Conservation (phyloP, 768 basidiomycete genomes). For the Lentinus tigrinus region DNA sequence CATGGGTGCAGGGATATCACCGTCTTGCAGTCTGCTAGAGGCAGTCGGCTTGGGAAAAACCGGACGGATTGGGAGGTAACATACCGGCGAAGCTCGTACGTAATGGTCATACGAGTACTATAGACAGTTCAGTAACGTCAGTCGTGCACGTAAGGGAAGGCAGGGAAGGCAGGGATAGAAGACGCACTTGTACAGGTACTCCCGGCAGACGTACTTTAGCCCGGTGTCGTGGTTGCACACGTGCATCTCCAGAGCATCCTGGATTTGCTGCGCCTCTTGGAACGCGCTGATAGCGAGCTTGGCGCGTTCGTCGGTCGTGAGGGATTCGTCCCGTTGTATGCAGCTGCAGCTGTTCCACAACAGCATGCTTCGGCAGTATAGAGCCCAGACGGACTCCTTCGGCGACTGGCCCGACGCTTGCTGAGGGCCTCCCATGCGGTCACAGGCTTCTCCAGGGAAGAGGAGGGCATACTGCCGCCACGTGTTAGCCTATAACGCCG, state of each 20-base stretch:
- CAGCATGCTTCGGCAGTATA: slow-evolving; percentile 81
- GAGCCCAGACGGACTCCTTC: slow-evolving; percentile 79
- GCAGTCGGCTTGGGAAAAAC: slow-evolving; percentile 17
- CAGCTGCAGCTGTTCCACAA: slow-evolving; percentile 69
- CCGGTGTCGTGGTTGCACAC: slow-evolving; percentile 68
- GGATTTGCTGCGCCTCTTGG: slow-evolving; percentile 64
- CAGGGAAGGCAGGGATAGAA: slow-evolving; percentile 3
- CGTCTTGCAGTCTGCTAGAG: slow-evolving; percentile 49
- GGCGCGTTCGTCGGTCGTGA: slow-evolving; percentile 51
- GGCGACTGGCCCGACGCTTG: slow-evolving; percentile 46
- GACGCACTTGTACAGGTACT: slow-evolving; percentile 74
- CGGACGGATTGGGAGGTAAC: slow-evolving; percentile 28
- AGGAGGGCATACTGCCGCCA: slow-evolving; percentile 54
- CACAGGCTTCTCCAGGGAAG: slow-evolving; percentile 72
- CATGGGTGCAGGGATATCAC: slow-evolving; percentile 46
- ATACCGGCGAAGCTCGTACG: slow-evolving; percentile 64
- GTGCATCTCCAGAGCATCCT: slow-evolving; percentile 67
- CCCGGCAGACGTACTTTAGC: slow-evolving; percentile 64
- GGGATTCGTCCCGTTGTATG: slow-evolving; percentile 44
- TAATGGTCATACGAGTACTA: slow-evolving; percentile 65
- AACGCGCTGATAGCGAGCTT: slow-evolving; percentile 61
- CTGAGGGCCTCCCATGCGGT: slow-evolving; percentile 40
- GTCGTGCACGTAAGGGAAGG: background rate
- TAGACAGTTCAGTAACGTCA: slow-evolving; percentile 14
- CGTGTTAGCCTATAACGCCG: background rate